Evolutionary conservation across 2,329 filamentous ascomycete genomes (phyloP).

Genomic region (Podosphaera aphanis): DNA sequence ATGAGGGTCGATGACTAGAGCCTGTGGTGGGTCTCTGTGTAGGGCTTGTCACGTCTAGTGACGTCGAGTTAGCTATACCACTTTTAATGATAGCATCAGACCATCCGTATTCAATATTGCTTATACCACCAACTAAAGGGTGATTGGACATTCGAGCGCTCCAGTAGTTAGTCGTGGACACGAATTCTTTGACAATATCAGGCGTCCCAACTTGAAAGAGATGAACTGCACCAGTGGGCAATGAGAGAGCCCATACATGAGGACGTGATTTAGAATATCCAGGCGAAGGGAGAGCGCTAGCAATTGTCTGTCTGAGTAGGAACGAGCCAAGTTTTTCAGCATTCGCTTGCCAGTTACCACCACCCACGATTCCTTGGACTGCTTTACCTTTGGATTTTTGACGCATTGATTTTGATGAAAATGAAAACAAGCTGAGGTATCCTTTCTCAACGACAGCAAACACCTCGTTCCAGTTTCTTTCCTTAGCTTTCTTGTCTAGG

Average conservation of each 20-base stretch:
- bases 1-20: slow-evolving; percentile 9
- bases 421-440: slow-evolving; percentile 82
- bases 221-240: slow-evolving; percentile 84
- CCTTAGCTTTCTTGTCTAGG: slow-evolving; percentile 75
- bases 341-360: slow-evolving; percentile 96
- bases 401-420: slow-evolving; percentile 54
- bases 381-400: slow-evolving; percentile 36
- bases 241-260: slow-evolving; percentile 79
- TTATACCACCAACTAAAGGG: slow-evolving; percentile 74
- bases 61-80: slow-evolving; percentile 16
- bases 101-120: slow-evolving; percentile 96
- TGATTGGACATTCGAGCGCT: slow-evolving; percentile 84
- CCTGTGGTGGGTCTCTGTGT: background rate
- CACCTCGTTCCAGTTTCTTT: slow-evolving; percentile 81
- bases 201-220: slow-evolving; percentile 94
- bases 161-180: slow-evolving; percentile 92
- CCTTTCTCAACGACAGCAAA: slow-evolving; percentile 94
- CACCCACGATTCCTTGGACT: slow-evolving; percentile 50
- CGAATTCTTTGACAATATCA: slow-evolving; percentile 86
- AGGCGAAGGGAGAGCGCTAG: slow-evolving; percentile 67
- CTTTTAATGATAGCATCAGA: slow-evolving; percentile 52
- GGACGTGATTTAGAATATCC: slow-evolving; percentile 80
- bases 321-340: slow-evolving; percentile 77
- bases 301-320: slow-evolving; percentile 72
- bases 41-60: background rate